Evolutionary conservation across 2,329 filamentous ascomycete species (phyloP), one percentile per base, ranked within the genome.

Genomic region (Trichocomaceae sp.): DNA sequence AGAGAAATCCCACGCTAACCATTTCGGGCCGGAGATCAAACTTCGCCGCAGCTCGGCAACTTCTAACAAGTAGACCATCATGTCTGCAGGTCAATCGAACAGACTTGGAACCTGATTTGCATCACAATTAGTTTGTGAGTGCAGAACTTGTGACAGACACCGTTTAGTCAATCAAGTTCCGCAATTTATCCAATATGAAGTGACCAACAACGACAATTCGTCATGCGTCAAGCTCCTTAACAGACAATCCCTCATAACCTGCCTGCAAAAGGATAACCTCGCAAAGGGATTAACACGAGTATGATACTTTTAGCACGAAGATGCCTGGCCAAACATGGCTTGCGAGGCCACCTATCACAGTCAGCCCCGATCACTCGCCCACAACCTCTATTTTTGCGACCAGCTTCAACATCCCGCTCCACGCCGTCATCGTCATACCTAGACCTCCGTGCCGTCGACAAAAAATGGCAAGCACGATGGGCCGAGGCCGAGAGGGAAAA

Each of bases 391-490:
- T 2, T 26, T 22, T 48, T 39, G 5, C 51, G 68, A 51, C 57
- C 64, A 45, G 57, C 66, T 44, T 63, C 68, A 33, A 68, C 64
- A 13, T 57, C 59, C 5, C 46, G 10, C 17, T 45, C 63, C 3
- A 50, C 41, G 20, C 13, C 61, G 5, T 59, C 56, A 54, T 35
- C 31, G 31, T 29, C 26, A 29, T 66, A 63, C 49, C 67, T 77
- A 20, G 73, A 79, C 57, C 71, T 80, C 10, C 64, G 68, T 1
- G 68, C 72, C 1, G 69, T 81, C 39, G 78, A 80, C 59, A 64
- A 65, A 26, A 83, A 82, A 74, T 83, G 80, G 80, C 78, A 79
- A 62, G 62, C 66, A 49, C 72, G 67, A 71, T 82, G 79, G 79
- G 66, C 64, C 48, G 45, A 66, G 51, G 47, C 52, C 10, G 60